Evolutionary conservation across 192 early-diverging fungal species (phyloP).

Genomic region (Coemansia sp.): DNA sequence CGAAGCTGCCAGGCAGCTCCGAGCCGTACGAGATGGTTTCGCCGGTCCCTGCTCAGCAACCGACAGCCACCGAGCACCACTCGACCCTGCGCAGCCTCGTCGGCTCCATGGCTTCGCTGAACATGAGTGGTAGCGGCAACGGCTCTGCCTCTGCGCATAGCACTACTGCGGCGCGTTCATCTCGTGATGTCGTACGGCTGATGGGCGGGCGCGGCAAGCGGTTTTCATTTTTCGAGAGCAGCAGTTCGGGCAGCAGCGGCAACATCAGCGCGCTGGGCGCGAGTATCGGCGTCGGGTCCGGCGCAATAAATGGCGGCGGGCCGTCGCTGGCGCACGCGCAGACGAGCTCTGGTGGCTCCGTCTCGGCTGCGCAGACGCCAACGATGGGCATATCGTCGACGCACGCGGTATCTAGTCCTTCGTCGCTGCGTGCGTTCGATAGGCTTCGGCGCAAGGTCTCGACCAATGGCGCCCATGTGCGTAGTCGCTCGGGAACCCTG

Average conservation of each 20-base stretch:
- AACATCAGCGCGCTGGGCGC: not conserved
- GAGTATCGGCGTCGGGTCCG: constrained; percentile 5
- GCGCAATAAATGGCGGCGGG: not conserved
- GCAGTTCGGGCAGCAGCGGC: constrained; percentile 7
- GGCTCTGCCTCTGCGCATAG: not conserved
- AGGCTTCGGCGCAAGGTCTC: constrained; percentile 54
- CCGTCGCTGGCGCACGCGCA: not conserved
- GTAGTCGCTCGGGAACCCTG: constrained; percentile 37
- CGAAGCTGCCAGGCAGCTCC: not conserved
- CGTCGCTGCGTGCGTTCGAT: constrained; percentile 48
- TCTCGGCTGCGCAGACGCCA: constrained; percentile 15
- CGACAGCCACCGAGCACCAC: not conserved
- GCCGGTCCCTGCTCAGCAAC: not conserved
- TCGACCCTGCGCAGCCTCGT: constrained; percentile 42
- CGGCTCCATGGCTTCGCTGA: constrained; percentile 49
- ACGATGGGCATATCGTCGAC: constrained; percentile 14
- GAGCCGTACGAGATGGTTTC: constrained; percentile 2
- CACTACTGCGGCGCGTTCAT: constrained; percentile 36
- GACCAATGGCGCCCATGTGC: constrained; percentile 38
- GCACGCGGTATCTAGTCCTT: constrained; percentile 28
- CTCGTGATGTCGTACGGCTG: constrained; percentile 50
- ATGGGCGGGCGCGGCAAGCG: constrained; percentile 53
- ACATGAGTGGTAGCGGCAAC: constrained; percentile 14
- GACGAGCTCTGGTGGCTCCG: constrained; percentile 4
- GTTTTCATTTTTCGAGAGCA: constrained; percentile 50